These are phyloP conservation scores for Podaxis sp. DNA, from an alignment of 768 basidiomycete genomes.

Conservation along the genomic window DNA sequence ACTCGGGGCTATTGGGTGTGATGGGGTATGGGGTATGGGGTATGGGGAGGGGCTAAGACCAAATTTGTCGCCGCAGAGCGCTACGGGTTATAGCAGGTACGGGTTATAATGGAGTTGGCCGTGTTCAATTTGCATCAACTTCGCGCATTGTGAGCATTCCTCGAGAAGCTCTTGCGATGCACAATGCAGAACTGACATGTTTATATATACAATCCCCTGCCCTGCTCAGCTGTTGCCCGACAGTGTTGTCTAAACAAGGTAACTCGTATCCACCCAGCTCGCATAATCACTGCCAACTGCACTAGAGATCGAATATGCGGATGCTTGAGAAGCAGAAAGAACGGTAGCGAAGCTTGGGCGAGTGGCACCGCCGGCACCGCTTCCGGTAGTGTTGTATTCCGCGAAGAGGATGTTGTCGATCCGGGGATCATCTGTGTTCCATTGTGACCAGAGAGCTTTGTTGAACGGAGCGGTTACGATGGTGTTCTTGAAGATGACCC, in stretches of 20 bases:
- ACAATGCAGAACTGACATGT: background rate
- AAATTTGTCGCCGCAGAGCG: too few species aligned
- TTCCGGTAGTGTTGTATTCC: constrained; percentile 44
- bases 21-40: too few species aligned
- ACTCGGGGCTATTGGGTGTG: too few species aligned
- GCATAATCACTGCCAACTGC: constrained; percentile 45
- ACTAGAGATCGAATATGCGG: constrained; percentile 38
- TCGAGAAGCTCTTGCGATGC: too few species aligned
- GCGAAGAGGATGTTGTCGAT: constrained; percentile 46
- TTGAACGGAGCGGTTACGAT: constrained; percentile 38
- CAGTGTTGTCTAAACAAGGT: constrained; percentile 25
- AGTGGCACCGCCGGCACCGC: constrained; percentile 31
- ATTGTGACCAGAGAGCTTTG: constrained; percentile 43
- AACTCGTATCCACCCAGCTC: constrained; percentile 43
- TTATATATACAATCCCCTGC: background rate
- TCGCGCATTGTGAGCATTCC: too few species aligned
- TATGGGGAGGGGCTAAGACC: too few species aligned
- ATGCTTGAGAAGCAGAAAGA: constrained; percentile 35
- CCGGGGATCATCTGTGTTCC: constrained; percentile 34
- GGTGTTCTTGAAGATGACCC: constrained; percentile 50
- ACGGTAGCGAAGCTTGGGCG: constrained; percentile 40
- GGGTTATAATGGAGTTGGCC: too few species aligned
- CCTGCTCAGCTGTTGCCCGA: background rate
- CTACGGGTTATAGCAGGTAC: too few species aligned
- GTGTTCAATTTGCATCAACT: too few species aligned